These are phyloP conservation scores for Linaria vulgaris DNA, from an alignment of 257 asterid species.

Conservation along the genomic window DNA sequence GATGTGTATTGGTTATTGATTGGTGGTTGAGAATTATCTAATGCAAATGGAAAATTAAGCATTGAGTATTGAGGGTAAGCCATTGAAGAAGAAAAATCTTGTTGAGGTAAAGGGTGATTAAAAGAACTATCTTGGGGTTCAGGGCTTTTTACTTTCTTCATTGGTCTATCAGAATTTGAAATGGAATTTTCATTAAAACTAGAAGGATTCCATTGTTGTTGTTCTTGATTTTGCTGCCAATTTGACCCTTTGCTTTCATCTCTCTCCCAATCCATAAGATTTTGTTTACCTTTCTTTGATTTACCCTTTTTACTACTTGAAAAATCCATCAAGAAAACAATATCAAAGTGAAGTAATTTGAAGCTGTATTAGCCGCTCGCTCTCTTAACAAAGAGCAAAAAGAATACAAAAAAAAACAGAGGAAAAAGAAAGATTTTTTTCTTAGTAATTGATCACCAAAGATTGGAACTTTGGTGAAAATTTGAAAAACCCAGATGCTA, in stretches of 20 bases:
- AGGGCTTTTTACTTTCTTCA: conserved; percentile 63
- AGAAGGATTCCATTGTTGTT: conserved; percentile 41
- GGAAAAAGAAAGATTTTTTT: no score
- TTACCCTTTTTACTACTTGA: conserved; percentile 46
- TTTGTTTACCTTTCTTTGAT: conserved; percentile 36
- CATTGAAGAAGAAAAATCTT: conserved; percentile 15
- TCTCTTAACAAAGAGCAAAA: conserved; percentile 27
- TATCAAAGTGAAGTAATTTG: background rate
- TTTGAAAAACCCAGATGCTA: conserved; percentile 35
- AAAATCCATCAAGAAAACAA: conserved; percentile 35
- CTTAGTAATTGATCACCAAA: no score
- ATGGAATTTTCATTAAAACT: conserved; percentile 58
- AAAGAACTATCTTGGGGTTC: conserved; percentile 38
- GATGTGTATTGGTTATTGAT: conserved; percentile 29
- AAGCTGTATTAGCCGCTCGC: conserved; percentile 57
- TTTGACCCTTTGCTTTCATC: conserved; percentile 33
- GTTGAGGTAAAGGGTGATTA: conserved; percentile 25
- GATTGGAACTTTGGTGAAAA: background rate
- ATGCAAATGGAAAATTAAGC: conserved; percentile 63
- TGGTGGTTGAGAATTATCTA: conserved; percentile 40
- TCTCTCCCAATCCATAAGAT: conserved; percentile 37
- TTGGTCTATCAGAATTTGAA: conserved; percentile 53
- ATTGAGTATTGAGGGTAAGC: conserved; percentile 37
- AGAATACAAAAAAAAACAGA: background rate
- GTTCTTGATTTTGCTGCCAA: conserved; percentile 26